Percentiles rank a stretch among this genome's conserved stretches.
Conservation (phyloP, 495 filamentous ascomycete genomes). For the Hamigera avellanea region DNA sequence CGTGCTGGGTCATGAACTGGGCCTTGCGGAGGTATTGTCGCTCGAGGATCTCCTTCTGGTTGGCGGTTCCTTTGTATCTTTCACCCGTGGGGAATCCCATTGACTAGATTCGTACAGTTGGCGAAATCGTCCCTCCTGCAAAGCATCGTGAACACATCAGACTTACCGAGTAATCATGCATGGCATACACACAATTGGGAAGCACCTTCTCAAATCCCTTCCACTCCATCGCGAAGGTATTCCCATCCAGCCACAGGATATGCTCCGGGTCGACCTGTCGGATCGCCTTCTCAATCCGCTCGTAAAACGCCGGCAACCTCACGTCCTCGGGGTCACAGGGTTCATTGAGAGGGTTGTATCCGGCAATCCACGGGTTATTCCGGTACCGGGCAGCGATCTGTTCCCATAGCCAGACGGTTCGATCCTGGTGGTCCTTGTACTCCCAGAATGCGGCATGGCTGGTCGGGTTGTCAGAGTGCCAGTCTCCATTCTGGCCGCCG, state of each 20-base stretch:
- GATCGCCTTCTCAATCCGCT: slow-evolving; percentile 45
- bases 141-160: background rate
- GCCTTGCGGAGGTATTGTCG: slow-evolving; percentile 43
- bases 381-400: slow-evolving; percentile 45
- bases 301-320: slow-evolving; percentile 43
- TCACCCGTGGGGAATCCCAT: slow-evolving; percentile 47
- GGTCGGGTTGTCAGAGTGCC: slow-evolving; percentile 48
- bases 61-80: slow-evolving; percentile 36
- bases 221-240: slow-evolving; percentile 52
- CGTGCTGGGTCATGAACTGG: slow-evolving; percentile 41
- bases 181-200: slow-evolving; percentile 49
- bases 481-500: slow-evolving; percentile 54
- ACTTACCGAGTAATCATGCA: slow-evolving; percentile 46
- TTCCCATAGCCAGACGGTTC: slow-evolving; percentile 48
- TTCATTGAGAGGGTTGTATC: slow-evolving; percentile 59
- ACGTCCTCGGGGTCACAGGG: slow-evolving; percentile 47
- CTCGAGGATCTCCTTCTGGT: slow-evolving; percentile 38
- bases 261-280: slow-evolving; percentile 48
- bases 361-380: slow-evolving; percentile 45
- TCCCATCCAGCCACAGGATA: slow-evolving; percentile 54
- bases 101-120: slow-evolving; percentile 6
- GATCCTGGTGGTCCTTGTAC: slow-evolving; percentile 49
- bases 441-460: slow-evolving; percentile 52
- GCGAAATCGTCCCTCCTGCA: too few relatives aligned
- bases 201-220: slow-evolving; percentile 28